Conservation (phyloP, 352 stramenopile genomes). For the Pythium graminicola region DNA sequence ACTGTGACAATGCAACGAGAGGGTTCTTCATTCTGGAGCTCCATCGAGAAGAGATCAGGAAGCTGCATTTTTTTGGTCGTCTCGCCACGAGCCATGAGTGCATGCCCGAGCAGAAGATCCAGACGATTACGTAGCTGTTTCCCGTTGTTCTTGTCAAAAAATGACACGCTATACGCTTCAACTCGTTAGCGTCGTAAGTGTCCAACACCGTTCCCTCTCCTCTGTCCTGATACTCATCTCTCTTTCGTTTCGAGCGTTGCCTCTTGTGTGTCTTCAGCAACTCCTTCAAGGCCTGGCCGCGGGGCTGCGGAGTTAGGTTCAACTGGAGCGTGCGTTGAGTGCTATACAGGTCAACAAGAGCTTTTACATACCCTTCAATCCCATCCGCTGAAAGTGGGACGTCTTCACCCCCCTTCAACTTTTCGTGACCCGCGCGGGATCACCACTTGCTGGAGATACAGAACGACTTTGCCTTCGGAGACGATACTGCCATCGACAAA, state of each 20-base stretch:
- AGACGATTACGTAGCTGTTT: background rate
- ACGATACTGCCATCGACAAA: conserved; percentile 1
- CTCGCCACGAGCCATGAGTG: background rate
- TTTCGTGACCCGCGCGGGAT: background rate
- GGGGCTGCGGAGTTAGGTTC: background rate
- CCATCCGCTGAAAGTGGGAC: conserved; percentile 7
- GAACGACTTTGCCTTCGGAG: background rate
- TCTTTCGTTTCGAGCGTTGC: conserved; percentile 3
- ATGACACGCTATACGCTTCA: background rate
- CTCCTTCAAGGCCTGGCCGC: conserved; percentile 1
- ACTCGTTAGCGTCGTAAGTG: background rate
- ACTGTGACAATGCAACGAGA: background rate
- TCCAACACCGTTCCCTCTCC: background rate
- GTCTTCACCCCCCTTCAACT: background rate
- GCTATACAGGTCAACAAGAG: conserved; percentile 7
- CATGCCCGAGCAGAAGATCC: conserved; percentile 1
- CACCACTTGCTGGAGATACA: conserved; percentile 2
- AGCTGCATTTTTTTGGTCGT: conserved; percentile 2
- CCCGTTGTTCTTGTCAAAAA: background rate
- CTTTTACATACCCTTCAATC: conserved; percentile 8
- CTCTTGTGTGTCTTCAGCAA: background rate
- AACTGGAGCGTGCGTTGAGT: background rate
- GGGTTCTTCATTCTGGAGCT: conserved; percentile 1
- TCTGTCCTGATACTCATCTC: background rate
- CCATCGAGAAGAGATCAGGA: conserved; percentile 6